A percentile compares a stretch with the other conserved stretches of the same genome.
Conservation (phyloP, 2,329 filamentous ascomycete species). For the Scedosporium apiospermum region DNA sequence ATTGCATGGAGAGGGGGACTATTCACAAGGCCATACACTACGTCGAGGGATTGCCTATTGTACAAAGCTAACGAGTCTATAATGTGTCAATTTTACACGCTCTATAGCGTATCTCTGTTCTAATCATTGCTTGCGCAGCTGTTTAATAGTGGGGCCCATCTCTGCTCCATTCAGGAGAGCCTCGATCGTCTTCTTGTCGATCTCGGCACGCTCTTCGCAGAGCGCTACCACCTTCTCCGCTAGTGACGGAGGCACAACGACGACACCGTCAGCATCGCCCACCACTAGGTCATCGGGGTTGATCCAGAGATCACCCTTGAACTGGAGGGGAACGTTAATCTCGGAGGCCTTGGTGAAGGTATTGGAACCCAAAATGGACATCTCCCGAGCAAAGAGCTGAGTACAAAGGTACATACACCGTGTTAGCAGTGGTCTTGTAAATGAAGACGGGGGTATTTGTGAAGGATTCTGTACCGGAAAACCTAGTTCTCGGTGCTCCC, state of each 20-base stretch:
- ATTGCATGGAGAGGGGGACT: too few relatives aligned
- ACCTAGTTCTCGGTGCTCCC: constrained; percentile 16
- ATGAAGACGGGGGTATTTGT: too few relatives aligned
- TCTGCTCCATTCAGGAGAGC: background rate
- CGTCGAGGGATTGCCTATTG: too few relatives aligned
- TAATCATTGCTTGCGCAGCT: background rate
- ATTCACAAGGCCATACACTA: too few relatives aligned
- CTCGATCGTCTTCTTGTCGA: constrained; percentile 16
- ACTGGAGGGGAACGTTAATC: constrained; percentile 18
- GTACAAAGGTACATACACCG: too few relatives aligned
- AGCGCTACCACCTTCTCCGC: constrained; percentile 17
- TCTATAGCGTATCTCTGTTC: too few relatives aligned
- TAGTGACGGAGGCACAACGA: constrained; percentile 16
- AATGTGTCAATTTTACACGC: too few relatives aligned
- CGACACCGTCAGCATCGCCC: constrained; percentile 19
- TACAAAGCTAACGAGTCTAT: too few relatives aligned
- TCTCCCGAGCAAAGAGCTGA: constrained; percentile 14
- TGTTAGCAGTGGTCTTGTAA: too few relatives aligned
- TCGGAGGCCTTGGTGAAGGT: constrained; percentile 18
- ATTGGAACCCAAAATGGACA: constrained; percentile 20
- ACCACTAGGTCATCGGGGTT: constrained; percentile 20
- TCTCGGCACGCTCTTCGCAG: constrained; percentile 17
- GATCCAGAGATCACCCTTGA: constrained; percentile 18
- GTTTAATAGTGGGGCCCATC: background rate
- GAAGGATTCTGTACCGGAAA: constrained; percentile 12